Evolutionary conservation across 495 filamentous ascomycete genomes (phyloP).

Genomic region (Penicillium fimorum): DNA sequence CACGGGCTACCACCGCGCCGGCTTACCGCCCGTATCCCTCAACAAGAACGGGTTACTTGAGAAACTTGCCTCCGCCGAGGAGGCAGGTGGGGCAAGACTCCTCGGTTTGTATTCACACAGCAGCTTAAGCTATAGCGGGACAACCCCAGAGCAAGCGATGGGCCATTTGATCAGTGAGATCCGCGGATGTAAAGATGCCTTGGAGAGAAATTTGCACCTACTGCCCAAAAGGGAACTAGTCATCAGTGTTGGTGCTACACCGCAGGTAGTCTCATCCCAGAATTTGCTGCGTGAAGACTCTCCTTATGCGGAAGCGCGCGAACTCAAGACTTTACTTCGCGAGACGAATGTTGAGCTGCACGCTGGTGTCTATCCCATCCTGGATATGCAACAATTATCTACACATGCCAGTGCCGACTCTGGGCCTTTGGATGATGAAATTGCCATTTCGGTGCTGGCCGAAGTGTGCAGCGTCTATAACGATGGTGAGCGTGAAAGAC

Average conservation of each 20-base stretch:
- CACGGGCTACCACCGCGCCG: conserved; percentile 73
- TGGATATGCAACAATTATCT: conserved; percentile 81
- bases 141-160: conserved; percentile 54
- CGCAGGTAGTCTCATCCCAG: conserved; percentile 63
- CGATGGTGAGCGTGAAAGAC: conserved; percentile 36
- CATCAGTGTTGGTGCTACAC: conserved; percentile 78
- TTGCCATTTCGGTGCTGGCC: conserved; percentile 68
- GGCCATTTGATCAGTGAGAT: conserved; percentile 61
- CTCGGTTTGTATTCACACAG: conserved; percentile 78
- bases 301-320: conserved; percentile 17
- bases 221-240: conserved; percentile 43
- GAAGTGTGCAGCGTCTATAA: conserved; percentile 74
- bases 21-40: conserved; percentile 53
- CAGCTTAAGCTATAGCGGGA: conserved; percentile 65
- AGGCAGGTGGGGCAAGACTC: conserved; percentile 41
- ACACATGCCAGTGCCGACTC: conserved; percentile 55
- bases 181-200: conserved; percentile 50
- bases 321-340: conserved; percentile 23
- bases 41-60: conserved; percentile 52
- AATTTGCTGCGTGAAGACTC: conserved; percentile 32
- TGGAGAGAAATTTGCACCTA: conserved; percentile 34
- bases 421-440: conserved; percentile 46
- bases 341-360: conserved; percentile 59
- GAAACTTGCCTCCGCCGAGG: conserved; percentile 42
- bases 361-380: conserved; percentile 69